These are phyloP conservation scores for Beauveria australis DNA, from an alignment of 2,329 filamentous ascomycete species.

Conservation along the genomic window DNA sequence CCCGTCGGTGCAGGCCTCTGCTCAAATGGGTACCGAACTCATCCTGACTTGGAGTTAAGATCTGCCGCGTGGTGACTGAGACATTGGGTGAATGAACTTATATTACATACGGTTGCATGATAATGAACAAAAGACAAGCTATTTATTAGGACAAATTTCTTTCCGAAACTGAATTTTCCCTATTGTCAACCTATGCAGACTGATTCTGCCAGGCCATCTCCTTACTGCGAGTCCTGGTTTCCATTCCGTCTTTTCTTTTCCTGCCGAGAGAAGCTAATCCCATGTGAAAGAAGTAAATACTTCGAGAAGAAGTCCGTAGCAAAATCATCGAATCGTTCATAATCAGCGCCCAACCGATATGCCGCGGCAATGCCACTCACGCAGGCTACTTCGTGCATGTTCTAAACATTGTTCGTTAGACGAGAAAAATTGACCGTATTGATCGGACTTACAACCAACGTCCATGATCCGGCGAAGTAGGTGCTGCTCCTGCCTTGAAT, in stretches of 20 bases:
- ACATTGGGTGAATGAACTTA: neutral
- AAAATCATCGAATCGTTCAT: slow-evolving; percentile 50
- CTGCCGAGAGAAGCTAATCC: slow-evolving; percentile 29
- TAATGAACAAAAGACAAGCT: neutral
- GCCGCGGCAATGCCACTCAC: slow-evolving; percentile 65
- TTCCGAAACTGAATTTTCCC: neutral
- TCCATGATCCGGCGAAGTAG: slow-evolving; percentile 59
- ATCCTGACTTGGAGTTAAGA: neutral
- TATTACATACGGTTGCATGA: neutral
- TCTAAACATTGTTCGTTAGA: slow-evolving; percentile 27
- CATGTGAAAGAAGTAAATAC: slow-evolving; percentile 37
- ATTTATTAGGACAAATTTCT: neutral
- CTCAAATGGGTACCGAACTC: neutral
- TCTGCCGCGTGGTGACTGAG: neutral
- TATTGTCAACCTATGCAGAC: neutral
- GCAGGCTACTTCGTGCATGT: slow-evolving; percentile 62
- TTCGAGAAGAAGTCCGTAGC: slow-evolving; percentile 39
- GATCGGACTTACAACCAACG: slow-evolving; percentile 46
- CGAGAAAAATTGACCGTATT: neutral
- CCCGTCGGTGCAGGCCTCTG: neutral
- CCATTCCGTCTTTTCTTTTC: slow-evolving; percentile 21
- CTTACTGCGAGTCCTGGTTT: neutral
- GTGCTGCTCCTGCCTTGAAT: slow-evolving; percentile 59
- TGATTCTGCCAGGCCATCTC: neutral
- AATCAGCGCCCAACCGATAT: slow-evolving; percentile 58